These are phyloP conservation scores for Cucumis cinereus DNA, from an alignment of 306 rosid species.

Conservation along the genomic window DNA sequence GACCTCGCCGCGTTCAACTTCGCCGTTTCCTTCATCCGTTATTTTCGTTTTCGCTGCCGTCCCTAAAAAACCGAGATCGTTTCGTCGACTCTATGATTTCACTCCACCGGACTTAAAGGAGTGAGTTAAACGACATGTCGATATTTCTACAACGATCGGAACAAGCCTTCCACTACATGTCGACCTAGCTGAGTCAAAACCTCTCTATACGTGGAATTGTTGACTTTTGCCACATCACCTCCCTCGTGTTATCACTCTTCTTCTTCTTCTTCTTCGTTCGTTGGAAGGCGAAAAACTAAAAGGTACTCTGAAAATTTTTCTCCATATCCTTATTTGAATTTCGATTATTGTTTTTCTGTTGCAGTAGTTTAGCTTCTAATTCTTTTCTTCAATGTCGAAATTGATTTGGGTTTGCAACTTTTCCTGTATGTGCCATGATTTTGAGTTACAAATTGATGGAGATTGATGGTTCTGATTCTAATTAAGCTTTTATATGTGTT, in stretches of 20 bases:
- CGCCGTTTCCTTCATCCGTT: constrained; percentile 23
- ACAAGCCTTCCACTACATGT: neutral
- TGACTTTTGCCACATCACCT: neutral
- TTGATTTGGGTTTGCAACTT: neutral
- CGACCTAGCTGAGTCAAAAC: neutral
- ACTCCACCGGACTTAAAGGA: neutral
- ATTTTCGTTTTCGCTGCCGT: neutral
- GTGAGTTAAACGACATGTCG: neutral
- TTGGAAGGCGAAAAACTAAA: neutral
- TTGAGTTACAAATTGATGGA: neutral
- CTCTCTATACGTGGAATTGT: neutral
- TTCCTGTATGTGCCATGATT: neutral
- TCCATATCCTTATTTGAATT: neutral
- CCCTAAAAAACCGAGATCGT: neutral
- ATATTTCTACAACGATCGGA: neutral
- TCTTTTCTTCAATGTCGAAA: neutral
- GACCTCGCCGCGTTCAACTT: constrained; percentile 67
- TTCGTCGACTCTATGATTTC: neutral
- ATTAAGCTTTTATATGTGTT: neutral
- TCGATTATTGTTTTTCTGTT: neutral
- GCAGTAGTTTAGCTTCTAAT: neutral
- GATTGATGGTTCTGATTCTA: neutral
- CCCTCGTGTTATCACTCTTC: neutral
- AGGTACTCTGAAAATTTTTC: neutral
- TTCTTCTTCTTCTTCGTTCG: neutral